Conservation (phyloP, 73 alveolate species). For the Symbiodinium pilosum region DNA sequence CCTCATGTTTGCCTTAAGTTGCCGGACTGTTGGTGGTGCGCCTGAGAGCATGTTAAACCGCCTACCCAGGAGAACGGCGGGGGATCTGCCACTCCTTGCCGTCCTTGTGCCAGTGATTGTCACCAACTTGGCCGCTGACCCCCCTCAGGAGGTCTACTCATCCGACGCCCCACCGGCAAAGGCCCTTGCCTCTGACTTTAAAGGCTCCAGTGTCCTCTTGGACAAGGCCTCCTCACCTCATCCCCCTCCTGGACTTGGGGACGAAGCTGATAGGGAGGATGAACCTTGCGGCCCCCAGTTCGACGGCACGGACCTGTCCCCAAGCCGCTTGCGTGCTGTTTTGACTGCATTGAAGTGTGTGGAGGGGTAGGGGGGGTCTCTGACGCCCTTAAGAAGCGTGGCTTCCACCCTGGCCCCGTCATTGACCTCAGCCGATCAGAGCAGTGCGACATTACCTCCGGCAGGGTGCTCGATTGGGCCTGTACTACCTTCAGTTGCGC, state of each 20-base stretch:
- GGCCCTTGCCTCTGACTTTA: neutral
- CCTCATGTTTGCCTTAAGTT: neutral
- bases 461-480: neutral
- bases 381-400: neutral
- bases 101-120: neutral
- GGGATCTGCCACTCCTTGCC: neutral
- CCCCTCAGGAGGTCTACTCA: neutral
- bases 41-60: too few relatives aligned
- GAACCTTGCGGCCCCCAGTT: neutral
- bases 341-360: conserved; percentile 9
- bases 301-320: neutral
- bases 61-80: too few relatives aligned
- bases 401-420: neutral
- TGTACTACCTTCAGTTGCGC: conserved; percentile 2
- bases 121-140: neutral
- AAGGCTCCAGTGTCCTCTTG: neutral
- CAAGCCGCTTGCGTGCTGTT: neutral
- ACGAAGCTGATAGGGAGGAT: neutral
- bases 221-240: neutral
- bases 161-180: neutral
- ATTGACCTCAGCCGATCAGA: neutral
- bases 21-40: too few relatives aligned
- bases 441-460: neutral
- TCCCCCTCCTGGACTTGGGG: neutral
- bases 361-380: neutral